Conservation (phyloP, 352 stramenopile species). For the Blastocystis hominis region DNA sequence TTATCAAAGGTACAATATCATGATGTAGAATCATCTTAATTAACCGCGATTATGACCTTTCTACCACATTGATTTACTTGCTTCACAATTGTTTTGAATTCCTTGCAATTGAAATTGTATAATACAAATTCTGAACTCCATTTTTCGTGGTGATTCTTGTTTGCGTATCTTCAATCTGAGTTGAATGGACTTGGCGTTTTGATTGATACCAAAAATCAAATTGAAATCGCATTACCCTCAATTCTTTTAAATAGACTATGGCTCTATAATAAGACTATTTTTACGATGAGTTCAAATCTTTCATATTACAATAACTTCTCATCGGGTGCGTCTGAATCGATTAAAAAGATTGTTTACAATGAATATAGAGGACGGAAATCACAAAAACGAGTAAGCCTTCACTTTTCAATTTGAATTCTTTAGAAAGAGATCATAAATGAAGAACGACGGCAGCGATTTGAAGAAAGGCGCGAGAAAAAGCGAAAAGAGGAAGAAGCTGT, state of each 20-base stretch:
- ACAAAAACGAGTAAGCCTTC: conserved; percentile 4
- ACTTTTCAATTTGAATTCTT: background rate
- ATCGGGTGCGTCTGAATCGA: background rate
- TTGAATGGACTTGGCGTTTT: too few relatives aligned
- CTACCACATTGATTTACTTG: too few relatives aligned
- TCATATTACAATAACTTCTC: background rate
- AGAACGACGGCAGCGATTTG: background rate
- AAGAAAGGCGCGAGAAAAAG: background rate
- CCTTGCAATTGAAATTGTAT: too few relatives aligned
- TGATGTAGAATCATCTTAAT: background rate
- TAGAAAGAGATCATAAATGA: conserved; percentile 24
- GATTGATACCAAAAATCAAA: too few relatives aligned
- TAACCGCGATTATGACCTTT: background rate
- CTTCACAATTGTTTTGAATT: too few relatives aligned
- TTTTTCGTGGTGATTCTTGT: too few relatives aligned
- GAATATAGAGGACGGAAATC: conserved; percentile 34
- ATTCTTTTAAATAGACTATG: too few relatives aligned
- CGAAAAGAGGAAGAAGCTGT: background rate
- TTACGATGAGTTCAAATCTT: background rate
- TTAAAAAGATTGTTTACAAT: conserved; percentile 37
- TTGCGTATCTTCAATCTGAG: too few relatives aligned
- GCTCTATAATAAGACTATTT: too few relatives aligned
- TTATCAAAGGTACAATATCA: background rate
- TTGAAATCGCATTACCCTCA: too few relatives aligned
- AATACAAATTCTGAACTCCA: too few relatives aligned